Percentiles rank a stretch among this genome's conserved stretches.
These are phyloP conservation scores for Cercospora sojina DNA, from an alignment of 2,329 filamentous ascomycete genomes.

Conservation along the genomic window DNA sequence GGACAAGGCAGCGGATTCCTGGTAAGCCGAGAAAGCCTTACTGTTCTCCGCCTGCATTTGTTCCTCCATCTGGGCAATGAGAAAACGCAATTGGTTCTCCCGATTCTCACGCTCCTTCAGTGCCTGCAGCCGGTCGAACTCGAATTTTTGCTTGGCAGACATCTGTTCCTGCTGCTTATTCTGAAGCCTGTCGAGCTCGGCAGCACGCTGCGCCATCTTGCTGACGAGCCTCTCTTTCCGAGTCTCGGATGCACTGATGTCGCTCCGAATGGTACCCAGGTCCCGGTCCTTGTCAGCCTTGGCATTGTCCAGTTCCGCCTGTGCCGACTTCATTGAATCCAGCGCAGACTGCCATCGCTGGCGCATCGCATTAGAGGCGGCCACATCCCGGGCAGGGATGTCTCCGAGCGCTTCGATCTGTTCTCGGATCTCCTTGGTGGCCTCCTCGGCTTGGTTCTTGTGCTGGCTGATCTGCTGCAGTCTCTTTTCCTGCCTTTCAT, in stretches of 20 bases:
- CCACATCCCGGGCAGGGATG: conserved; percentile 62
- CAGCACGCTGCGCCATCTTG: conserved; percentile 70
- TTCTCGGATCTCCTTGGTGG: conserved; percentile 54
- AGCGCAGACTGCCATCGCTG: conserved; percentile 58
- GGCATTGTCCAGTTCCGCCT: conserved; percentile 59
- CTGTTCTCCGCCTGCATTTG: conserved; percentile 41
- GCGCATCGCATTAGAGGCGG: conserved; percentile 58
- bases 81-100: conserved; percentile 41
- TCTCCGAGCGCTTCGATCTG: conserved; percentile 65
- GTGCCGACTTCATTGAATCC: conserved; percentile 51
- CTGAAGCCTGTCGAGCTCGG: conserved; percentile 68
- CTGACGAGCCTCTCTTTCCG: conserved; percentile 71
- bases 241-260: conserved; percentile 62
- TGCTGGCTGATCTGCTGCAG: conserved; percentile 73
- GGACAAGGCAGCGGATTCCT: conserved; percentile 38
- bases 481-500: conserved; percentile 74
- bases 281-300: conserved; percentile 64
- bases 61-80: conserved; percentile 41
- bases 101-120: conserved; percentile 39
- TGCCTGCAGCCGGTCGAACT: conserved; percentile 33
- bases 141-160: conserved; percentile 38
- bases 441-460: conserved; percentile 67
- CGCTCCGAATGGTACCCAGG: conserved; percentile 62
- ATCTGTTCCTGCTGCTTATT: conserved; percentile 62
- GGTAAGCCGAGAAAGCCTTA: conserved; percentile 43